Evolutionary conservation across 2,329 filamentous ascomycete species (phyloP).

Genomic region (Hypoxylon sp.): DNA sequence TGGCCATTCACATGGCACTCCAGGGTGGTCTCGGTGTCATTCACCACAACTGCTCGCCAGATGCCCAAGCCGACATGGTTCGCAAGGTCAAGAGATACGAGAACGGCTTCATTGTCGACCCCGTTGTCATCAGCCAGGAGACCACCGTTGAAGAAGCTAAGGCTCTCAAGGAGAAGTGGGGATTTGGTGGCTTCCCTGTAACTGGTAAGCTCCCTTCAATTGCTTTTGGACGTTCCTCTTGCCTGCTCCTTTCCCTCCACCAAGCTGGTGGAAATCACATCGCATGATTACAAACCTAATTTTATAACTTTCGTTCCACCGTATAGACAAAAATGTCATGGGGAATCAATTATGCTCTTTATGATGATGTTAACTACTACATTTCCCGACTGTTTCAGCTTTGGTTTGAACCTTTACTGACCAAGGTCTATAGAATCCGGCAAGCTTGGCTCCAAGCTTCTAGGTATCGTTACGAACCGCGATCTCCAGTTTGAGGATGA

Average conservation of each 20-base stretch:
- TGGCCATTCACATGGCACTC: constrained; percentile 97
- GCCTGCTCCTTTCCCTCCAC: constrained; percentile 17
- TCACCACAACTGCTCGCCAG: constrained; percentile 99
- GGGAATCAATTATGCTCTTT: constrained; percentile 75
- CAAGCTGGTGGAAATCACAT: constrained; percentile 48
- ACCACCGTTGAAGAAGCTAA: constrained; percentile 94
- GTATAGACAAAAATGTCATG: constrained; percentile 91
- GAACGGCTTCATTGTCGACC: constrained; percentile 98
- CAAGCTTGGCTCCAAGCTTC: constrained; percentile 92
- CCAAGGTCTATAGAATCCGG: constrained; percentile 78
- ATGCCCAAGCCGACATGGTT: constrained; percentile 98
- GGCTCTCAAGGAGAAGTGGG: constrained; percentile 96
- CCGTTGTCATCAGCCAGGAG: constrained; percentile 87
- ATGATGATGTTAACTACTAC: constrained; percentile 57
- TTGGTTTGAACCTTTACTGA: constrained; percentile 56
- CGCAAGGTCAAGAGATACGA: constrained; percentile 99
- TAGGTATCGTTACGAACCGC: constrained; percentile 97
- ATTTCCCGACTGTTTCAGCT: constrained; percentile 14
- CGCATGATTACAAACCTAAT: constrained; percentile 84
- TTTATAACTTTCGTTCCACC: constrained; percentile 99
- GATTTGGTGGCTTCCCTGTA: constrained; percentile 97
- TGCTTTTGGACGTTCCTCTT: constrained; percentile 17
- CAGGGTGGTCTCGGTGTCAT: constrained; percentile 94
- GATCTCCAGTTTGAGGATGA: constrained; percentile 97
- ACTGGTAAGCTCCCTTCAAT: constrained; percentile 79